Base-by-base conservation (phyloP, 805 yeast genomes). In the Candida ficus region DNA sequence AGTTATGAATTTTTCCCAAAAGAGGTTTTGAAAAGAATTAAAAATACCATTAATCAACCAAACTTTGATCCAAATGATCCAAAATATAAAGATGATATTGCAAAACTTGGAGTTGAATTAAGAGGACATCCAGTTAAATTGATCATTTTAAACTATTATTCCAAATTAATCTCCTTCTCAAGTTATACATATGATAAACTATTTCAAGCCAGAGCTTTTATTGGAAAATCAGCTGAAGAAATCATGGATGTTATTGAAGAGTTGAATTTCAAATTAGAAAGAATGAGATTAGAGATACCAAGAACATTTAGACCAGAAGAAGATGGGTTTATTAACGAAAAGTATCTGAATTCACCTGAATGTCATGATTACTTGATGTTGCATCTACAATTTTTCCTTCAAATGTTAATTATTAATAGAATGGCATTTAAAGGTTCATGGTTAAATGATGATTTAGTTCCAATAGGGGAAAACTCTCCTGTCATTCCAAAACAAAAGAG, bases 401-500 rank as follows among this genome's bases (percentile, higher is more conserved):
- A 46, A 17, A 33, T 41, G 10, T 43, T 56, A 48, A 41, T 52
- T 9, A 43, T 51, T 27, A 56, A 54, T 43, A 47, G 58, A 43
- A 48, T 54, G 54, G 56, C 60, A 3, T 56, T 53, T 18, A 47
- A 46, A 8, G 45, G 50, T 32, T 47, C 54, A 2, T 56, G 59
- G 60, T 27, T 47, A 14, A 46, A 45, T 44, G 50, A 44, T 32
- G 54, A 49, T 29, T 11, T 41, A 14, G 41, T 38, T 2, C 32
- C 32, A 16, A 40, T 43, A 28, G 39, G 41, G 18, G 38, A 35
- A 14, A 28, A 10, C 30, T 27, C 35, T 10, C 22, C 26, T 4
- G 23, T 30, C 5, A 30, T 46, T 3, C 52, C 56, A 20, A 27
- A 38, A 13, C 57, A 53, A 35, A 31, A 38, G 17, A 30, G 29